A percentile compares a stretch with the other conserved stretches of the same genome.
Conservation (phyloP, 306 rosid species). For the Prunus kanzakura region DNA sequence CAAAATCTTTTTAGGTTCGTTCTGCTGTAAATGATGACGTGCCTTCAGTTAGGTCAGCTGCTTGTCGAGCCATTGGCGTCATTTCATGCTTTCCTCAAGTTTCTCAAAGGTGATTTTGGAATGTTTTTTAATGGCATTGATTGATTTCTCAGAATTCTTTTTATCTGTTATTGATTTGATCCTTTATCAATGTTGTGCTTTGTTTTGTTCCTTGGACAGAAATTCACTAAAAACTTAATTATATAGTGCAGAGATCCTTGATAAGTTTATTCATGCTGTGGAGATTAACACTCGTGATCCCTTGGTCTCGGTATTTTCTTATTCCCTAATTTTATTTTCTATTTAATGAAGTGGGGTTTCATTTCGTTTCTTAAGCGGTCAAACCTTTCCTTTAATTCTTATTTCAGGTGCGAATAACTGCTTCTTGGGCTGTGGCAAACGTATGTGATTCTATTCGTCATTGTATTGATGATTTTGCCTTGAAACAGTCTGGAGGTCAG, state of each 20-base stretch:
- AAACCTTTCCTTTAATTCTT: constrained; percentile 16
- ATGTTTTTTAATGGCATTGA: not conserved
- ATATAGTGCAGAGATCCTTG: constrained; percentile 83
- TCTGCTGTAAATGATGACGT: constrained; percentile 61
- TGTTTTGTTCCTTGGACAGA: not conserved
- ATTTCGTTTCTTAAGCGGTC: constrained; percentile 11
- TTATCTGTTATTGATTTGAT: not conserved
- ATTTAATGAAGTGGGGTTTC: not conserved
- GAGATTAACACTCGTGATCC: constrained; percentile 71
- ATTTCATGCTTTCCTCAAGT: constrained; percentile 86
- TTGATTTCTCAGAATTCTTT: not conserved
- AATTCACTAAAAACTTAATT: constrained; percentile 20
- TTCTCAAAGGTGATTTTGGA: constrained; percentile 68
- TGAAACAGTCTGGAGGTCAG: constrained; percentile 52
- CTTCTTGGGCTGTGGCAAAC: constrained; percentile 98
- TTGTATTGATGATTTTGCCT: constrained; percentile 40
- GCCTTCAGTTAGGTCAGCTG: constrained; percentile 85
- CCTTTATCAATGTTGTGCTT: constrained; percentile 18
- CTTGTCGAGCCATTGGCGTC: constrained; percentile 97
- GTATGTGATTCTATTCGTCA: constrained; percentile 75
- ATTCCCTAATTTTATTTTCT: not conserved
- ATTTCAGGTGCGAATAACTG: constrained; percentile 79
- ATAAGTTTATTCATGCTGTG: constrained; percentile 71
- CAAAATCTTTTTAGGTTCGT: constrained; percentile 46
- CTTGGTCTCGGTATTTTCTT: constrained; percentile 54